Percentiles rank a stretch among this genome's conserved stretches.
Conservation (phyloP, 371 early-diverging fungal species). For the Mucor irregularis region DNA sequence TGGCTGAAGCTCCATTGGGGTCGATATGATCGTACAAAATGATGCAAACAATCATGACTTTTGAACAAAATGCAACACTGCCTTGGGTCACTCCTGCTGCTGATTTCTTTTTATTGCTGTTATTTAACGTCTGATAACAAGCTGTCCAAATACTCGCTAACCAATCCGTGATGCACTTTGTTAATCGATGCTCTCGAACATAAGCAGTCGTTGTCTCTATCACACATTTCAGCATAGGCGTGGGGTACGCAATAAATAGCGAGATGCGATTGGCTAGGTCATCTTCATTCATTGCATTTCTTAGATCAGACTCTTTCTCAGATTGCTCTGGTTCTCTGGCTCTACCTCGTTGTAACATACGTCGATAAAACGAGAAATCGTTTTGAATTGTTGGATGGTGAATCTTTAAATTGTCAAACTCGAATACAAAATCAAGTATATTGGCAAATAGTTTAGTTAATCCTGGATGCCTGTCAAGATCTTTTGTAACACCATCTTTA, state of each 20-base stretch:
- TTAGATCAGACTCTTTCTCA: constrained; percentile 34
- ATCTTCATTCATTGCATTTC: constrained; percentile 72
- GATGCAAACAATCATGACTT: constrained; percentile 87
- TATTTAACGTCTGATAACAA: constrained; percentile 65
- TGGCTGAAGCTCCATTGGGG: constrained; percentile 77
- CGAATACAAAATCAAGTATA: constrained; percentile 84
- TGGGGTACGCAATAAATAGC: constrained; percentile 93
- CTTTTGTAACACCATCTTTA: constrained; percentile 59
- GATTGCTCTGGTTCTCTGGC: constrained; percentile 13
- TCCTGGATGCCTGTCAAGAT: constrained; percentile 77
- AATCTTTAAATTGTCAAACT: constrained; percentile 93
- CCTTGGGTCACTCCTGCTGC: constrained; percentile 12
- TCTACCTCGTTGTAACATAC: constrained; percentile 79
- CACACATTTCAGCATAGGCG: constrained; percentile 88
- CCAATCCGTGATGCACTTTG: constrained; percentile 59
- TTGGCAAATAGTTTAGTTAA: constrained; percentile 80
- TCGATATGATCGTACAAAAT: constrained; percentile 91
- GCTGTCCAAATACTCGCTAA: constrained; percentile 68
- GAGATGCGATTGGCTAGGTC: constrained; percentile 92
- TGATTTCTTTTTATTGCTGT: constrained; percentile 44
- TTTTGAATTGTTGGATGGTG: constrained; percentile 91
- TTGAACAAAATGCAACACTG: constrained; percentile 56
- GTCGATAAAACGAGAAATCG: constrained; percentile 95
- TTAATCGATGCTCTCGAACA: constrained; percentile 46
- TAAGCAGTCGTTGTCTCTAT: constrained; percentile 74